Evolutionary conservation across 2,329 filamentous ascomycete species (phyloP), one percentile per base, ranked within the genome.

Genomic region (Trichoderma koningii): DNA sequence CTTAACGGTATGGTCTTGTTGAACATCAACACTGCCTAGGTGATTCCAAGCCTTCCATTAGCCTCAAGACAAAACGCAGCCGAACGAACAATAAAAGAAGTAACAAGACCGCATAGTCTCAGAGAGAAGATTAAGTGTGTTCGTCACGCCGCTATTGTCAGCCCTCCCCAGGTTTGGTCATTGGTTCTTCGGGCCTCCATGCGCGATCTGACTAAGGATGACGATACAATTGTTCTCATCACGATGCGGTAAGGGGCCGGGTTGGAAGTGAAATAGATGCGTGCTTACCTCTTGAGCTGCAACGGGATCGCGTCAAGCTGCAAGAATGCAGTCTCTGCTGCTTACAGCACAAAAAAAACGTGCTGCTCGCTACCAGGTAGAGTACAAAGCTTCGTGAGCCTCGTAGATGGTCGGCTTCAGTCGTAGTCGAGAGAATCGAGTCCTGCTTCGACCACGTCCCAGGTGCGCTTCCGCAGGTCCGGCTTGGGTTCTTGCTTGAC

Each of bases 151-250:
- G 71, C 66, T 68, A 71, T 72, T 72, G 69, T 68, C 65, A 69
- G 73, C 66, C 69, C 69, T 78, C 77, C 67, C 69, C 71, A 74
- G 60, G 69, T 68, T 64, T 50, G 69, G 68, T 71, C 70, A 63
- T 70, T 76, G 70, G 71, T 66, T 78, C 76, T 55, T 78, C 67
- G 70, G 45, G 68, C 68, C 71, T 68, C 68, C 68, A 70, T 68
- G 69, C 69, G 68, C 67, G 74, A 77, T 96, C 88, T 85, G 92
- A 83, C 91, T 96, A 96, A 96, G 92, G 92, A 96, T 96, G 92
- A 96, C 91, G 90, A 93, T 93, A 93, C 84, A 80, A 85, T 79
- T 77, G 77, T 82, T 93, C 87, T 95, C 92, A 94, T 96, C 92
- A 94, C 89, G 66, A 60, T 65, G 55, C 56, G 26, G 63, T 45